Evolutionary conservation across 1,284 basidiomycete genomes (phyloP).

Genomic region (Rugosomyces carneus): DNA sequence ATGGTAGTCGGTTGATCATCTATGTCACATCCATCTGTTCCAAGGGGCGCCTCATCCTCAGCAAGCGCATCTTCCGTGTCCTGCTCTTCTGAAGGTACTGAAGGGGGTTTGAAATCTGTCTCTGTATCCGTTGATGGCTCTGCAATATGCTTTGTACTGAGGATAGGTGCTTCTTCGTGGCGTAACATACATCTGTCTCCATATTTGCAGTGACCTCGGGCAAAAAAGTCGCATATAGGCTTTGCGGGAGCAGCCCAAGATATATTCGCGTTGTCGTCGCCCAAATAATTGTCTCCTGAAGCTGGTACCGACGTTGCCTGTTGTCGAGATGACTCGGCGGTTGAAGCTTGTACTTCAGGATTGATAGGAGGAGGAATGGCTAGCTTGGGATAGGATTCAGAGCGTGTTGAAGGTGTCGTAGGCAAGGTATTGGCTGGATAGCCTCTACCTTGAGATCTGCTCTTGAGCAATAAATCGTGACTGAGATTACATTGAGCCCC

Average conservation of each 20-base stretch:
- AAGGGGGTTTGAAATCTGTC: not conserved
- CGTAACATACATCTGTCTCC: conserved; percentile 1
- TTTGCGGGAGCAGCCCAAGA: conserved; percentile 4
- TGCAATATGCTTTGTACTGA: not conserved
- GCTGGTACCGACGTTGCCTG: not conserved
- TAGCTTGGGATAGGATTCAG: not conserved
- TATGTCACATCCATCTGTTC: not conserved
- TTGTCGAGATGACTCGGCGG: not conserved
- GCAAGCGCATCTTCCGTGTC: not conserved
- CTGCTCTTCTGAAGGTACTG: not conserved
- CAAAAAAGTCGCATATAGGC: conserved; percentile 5
- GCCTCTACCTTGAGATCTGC: not conserved
- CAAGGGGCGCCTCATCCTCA: not conserved
- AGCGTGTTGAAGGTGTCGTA: not conserved
- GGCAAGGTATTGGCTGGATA: not conserved
- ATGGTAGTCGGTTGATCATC: not conserved
- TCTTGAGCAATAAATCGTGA: conserved; percentile 1
- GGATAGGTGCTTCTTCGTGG: conserved; percentile 2
- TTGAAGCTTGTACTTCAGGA: not conserved
- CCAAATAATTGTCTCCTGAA: conserved; percentile 3
- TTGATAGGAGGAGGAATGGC: not conserved
- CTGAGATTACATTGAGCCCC: conserved; percentile 16
- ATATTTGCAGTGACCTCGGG: conserved; percentile 1
- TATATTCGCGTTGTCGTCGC: conserved; percentile 5
- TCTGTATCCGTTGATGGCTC: not conserved